Percentiles rank a stretch among this genome's conserved stretches.
Conservation (phyloP, 371 early-diverging fungal genomes). For the Coemansia sp. region DNA sequence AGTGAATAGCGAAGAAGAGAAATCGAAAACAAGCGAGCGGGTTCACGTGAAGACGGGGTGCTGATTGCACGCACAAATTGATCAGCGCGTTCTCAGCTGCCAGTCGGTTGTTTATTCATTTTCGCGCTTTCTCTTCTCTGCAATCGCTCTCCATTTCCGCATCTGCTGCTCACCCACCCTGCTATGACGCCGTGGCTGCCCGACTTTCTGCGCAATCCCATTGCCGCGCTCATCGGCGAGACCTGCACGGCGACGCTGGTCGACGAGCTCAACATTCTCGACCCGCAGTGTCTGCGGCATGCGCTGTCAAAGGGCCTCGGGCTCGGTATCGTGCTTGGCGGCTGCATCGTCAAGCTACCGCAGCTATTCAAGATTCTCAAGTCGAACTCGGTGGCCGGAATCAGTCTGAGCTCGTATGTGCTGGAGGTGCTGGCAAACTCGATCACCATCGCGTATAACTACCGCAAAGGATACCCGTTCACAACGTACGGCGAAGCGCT, state of each 20-base stretch:
- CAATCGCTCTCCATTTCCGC: too few relatives aligned
- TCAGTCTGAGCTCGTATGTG: conserved; percentile 74
- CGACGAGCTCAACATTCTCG: conserved; percentile 63
- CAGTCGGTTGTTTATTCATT: background rate
- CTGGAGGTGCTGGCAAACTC: conserved; percentile 81
- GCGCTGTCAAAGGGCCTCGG: conserved; percentile 87
- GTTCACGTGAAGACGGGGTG: too few relatives aligned
- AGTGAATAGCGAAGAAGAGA: background rate
- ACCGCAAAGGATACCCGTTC: conserved; percentile 78
- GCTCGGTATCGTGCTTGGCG: conserved; percentile 86
- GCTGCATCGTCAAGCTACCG: conserved; percentile 91
- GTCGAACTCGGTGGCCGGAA: conserved; percentile 73
- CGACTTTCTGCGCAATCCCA: conserved; percentile 51
- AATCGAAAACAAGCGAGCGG: too few relatives aligned
- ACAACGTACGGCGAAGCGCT: conserved; percentile 90
- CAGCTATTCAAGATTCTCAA: conserved; percentile 88
- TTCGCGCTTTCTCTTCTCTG: background rate
- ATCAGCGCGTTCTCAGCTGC: too few relatives aligned
- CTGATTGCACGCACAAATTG: background rate
- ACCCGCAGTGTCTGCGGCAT: conserved; percentile 76
- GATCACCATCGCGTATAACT: conserved; percentile 83
- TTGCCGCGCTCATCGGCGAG: conserved; percentile 66
- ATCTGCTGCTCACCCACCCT: too few relatives aligned
- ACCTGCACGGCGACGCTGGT: conserved; percentile 66
- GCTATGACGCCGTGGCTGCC: conserved; percentile 41